These are phyloP conservation scores for Podila epicladia DNA, from an alignment of 192 early-diverging fungal species.

Conservation along the genomic window DNA sequence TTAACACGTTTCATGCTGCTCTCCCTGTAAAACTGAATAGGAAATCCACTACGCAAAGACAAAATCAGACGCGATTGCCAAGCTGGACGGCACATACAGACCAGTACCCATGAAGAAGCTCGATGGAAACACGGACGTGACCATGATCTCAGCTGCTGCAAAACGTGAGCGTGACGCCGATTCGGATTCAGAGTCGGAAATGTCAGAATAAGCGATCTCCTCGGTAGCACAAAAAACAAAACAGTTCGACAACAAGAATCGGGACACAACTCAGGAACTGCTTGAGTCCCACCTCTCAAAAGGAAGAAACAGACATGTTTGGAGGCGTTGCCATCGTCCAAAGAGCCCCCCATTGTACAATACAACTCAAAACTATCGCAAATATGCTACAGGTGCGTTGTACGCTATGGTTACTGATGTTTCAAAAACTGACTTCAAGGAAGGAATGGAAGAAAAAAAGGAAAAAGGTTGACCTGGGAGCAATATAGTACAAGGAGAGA, in stretches of 20 bases:
- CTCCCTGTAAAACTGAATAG: slow-evolving; percentile 31
- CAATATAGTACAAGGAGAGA: too few species aligned
- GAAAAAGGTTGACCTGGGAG: background rate
- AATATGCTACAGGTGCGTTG: background rate
- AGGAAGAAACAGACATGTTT: background rate
- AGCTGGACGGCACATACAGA: slow-evolving; percentile 69
- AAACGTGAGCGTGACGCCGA: slow-evolving; percentile 44
- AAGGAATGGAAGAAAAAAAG: background rate
- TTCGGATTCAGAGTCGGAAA: slow-evolving; percentile 37
- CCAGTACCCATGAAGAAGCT: slow-evolving; percentile 39
- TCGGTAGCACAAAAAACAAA: background rate
- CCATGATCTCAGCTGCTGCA: slow-evolving; percentile 1
- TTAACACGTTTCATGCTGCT: background rate
- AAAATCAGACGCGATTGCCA: slow-evolving; percentile 78
- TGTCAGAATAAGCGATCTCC: slow-evolving; percentile 31
- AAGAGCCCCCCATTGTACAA: slow-evolving; percentile 11
- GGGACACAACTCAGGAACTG: background rate
- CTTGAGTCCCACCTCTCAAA: background rate
- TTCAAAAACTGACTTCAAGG: background rate
- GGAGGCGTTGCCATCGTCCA: background rate
- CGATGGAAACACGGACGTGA: slow-evolving; percentile 2
- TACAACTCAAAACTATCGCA: background rate
- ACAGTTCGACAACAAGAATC: background rate
- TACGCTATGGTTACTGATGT: background rate
- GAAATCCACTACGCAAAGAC: slow-evolving; percentile 79